phyloP scores from a whole-genome alignment of 257 asterid species.

The Solanum corneliomulleri region DNA sequence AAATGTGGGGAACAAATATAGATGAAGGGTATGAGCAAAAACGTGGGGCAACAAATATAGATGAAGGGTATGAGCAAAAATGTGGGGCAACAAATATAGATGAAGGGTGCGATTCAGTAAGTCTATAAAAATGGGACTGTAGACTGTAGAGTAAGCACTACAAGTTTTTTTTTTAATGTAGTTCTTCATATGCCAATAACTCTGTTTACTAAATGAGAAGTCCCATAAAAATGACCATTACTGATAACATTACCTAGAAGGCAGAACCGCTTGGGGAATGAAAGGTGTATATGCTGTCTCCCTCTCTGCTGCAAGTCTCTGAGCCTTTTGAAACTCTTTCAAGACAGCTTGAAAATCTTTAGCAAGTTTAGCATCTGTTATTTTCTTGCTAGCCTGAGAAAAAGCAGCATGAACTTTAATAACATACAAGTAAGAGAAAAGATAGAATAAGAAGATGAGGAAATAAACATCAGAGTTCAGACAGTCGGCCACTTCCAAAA shows the following conservation, averaged over 20 bases:
- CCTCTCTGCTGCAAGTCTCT: constrained; percentile 32
- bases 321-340: constrained; percentile 74
- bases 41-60: constrained; percentile 1
- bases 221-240: background rate
- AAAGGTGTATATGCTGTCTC: constrained; percentile 70
- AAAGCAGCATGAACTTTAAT: background rate
- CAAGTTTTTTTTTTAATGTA: background rate
- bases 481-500: background rate
- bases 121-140: background rate
- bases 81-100: constrained; percentile 1
- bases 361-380: constrained; percentile 91
- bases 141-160: background rate
- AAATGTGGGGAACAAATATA: constrained; percentile 1
- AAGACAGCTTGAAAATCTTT: constrained; percentile 86
- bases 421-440: background rate
- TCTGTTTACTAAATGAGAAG: background rate
- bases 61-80: background rate
- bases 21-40: background rate
- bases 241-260: constrained; percentile 39
- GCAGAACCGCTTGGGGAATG: constrained; percentile 37
- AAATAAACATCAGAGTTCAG: background rate
- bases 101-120: background rate
- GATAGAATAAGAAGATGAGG: background rate
- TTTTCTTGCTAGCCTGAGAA: constrained; percentile 77
- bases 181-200: background rate